Base-by-base conservation (phyloP, 805 yeast genomes). In the Saccharomycopsis sp. region DNA sequence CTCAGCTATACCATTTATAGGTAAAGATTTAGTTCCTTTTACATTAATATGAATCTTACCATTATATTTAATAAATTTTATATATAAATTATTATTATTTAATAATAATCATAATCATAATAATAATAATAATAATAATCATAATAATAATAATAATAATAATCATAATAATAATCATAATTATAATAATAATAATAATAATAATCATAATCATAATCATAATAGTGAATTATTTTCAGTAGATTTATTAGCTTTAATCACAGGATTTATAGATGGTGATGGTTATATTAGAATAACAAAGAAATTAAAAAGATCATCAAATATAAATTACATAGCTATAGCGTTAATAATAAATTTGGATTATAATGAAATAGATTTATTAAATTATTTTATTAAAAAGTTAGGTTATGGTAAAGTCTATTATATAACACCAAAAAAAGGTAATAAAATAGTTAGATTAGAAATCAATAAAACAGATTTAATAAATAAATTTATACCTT, bases 211-310 rank as follows among this genome's bases (percentile, higher is more conserved):
- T 21, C n/a, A 21, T n/a, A 23, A 23, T 15, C 14, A n/a, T 23
- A 13, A 9, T 23, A 31, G 30, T 25, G 28, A 37, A 21, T 15
- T 18, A 37, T 23, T 37, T 13, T 28, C 6, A 25, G 36, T 20
- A 12, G 17, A 27, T 10, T 17, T 37, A 21, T 15, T 37, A 37
- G 41, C 36, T 9, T 37, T 37, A 27, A n/a, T n/a, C n/a, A n/a
- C n/a, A n/a, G n/a, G n/a, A n/a, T n/a, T n/a, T n/a, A 31, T 37
- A 17, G 41, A 37, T 25, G 36, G 36, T 31, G 41, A 37, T 23
- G 41, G 41, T 19, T 31, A 31, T 31, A 37, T 37, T 8, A 31
- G 32, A 31, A 32, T 37, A 37, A 31, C 36, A 10, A 37, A 31
- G 25, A 37, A 37, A 37, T 5, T 5, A 14, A 23, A 37, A 23